Evolutionary conservation across 192 early-diverging fungal genomes (phyloP).

Genomic region (Chytriomyces sp.): DNA sequence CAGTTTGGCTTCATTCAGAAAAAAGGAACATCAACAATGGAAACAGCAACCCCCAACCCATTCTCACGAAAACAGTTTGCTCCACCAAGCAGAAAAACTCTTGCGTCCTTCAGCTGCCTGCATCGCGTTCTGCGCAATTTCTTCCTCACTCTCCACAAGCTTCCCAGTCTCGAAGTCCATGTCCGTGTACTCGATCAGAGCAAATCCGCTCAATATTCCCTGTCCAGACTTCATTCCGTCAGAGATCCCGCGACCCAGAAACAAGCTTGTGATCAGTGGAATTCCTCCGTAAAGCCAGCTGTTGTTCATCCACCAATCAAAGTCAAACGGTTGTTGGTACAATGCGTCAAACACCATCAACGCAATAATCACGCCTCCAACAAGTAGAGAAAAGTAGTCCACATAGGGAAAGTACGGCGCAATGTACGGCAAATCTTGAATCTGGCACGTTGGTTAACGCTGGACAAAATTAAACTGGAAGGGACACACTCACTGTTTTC

Average conservation of each 20-base stretch:
- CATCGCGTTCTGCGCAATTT: conserved; percentile 6
- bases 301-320: conserved; percentile 25
- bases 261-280: conserved; percentile 6
- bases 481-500: background rate
- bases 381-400: conserved; percentile 15
- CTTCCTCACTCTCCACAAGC: conserved; percentile 22
- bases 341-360: conserved; percentile 23
- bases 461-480: background rate
- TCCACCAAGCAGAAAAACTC: too few species aligned
- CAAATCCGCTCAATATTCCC: background rate
- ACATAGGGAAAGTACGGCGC: conserved; percentile 34
- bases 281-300: conserved; percentile 23
- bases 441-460: background rate
- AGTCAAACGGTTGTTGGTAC: conserved; percentile 3
- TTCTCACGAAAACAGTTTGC: too few species aligned
- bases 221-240: conserved; percentile 11
- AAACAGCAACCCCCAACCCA: too few species aligned
- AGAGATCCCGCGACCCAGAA: background rate
- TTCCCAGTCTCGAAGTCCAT: conserved; percentile 35
- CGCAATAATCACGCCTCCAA: conserved; percentile 23
- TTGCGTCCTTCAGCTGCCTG: too few species aligned
- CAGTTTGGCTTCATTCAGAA: too few species aligned
- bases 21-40: too few species aligned
- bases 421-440: conserved; percentile 26
- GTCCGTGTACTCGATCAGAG: conserved; percentile 7